Evolutionary conservation across 257 asterid species (phyloP), one percentile per base, ranked within the genome.

Genomic region (Nicotiana undulata): DNA sequence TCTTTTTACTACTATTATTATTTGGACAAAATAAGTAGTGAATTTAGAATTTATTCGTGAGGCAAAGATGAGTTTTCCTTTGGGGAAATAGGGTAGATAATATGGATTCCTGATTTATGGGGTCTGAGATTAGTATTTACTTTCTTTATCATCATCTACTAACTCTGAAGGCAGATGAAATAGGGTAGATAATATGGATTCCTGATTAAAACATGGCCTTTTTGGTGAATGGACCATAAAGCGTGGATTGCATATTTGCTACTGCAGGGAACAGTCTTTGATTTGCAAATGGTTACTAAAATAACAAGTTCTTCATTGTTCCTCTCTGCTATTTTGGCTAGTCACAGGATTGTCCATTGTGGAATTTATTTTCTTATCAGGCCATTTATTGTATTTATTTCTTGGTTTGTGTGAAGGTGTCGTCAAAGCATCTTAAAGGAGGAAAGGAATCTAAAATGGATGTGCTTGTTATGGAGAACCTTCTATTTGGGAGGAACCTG

Each of bases 381-480:
- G 32, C 34, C 15, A 40, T 24, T 22, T 49, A 74, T 17, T 24
- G 16, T 49, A 15, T 74, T 74, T 82, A 70, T 84, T 34, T 70
- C 65, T 86, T 83, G 31, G 79, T 81, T 65, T 76, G 66, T 72
- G 24, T 82, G 82, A 89, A 95, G 99, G 96, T 95, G 61, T 86
- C 91, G 1, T 84, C 96, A 3, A 95, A 90, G 82, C 96, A 92
- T 85, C 81, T 89, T 12, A 95, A 91, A 87, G 97, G 99, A 79
- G 99, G 98, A 79, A 95, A 89, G 87, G 99, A 93, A 79, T 86
- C 91, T 11, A 93, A 95, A 89, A 95, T 92, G 97, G 99, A 95
- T 82, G 86, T 95, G 79, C 86, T 95, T 70, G 96, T 95, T 51
- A 95, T 95, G 98, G 99, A 95, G 90, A 95, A 95, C 86, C 95